A percentile compares a stretch with the other conserved stretches of the same genome.
These are phyloP conservation scores for Auricularia heimuer DNA, from an alignment of 768 basidiomycete genomes.

Conservation along the genomic window DNA sequence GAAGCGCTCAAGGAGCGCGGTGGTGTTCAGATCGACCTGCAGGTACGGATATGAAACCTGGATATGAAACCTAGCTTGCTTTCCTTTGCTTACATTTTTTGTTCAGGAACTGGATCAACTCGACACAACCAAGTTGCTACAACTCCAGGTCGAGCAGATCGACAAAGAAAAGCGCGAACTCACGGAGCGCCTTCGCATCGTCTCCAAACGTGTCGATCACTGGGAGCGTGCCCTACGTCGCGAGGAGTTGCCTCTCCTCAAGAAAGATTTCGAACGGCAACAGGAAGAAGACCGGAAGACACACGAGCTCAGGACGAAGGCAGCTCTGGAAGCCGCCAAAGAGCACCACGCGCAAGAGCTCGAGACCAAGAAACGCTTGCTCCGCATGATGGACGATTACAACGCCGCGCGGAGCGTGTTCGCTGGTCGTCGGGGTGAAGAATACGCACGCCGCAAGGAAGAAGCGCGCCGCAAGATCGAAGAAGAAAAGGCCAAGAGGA, in stretches of 20 bases:
- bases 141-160: conserved; percentile 85
- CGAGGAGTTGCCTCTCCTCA: conserved; percentile 80
- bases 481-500: conserved; percentile 74
- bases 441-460: conserved; percentile 51
- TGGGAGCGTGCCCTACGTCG: conserved; percentile 90
- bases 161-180: conserved; percentile 94
- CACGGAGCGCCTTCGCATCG: conserved; percentile 69
- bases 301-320: conserved; percentile 51
- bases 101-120: conserved; percentile 61
- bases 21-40: conserved; percentile 59
- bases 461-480: conserved; percentile 60
- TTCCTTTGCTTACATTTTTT: conserved; percentile 6
- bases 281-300: conserved; percentile 65
- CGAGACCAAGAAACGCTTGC: conserved; percentile 63
- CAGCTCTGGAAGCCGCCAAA: conserved; percentile 46
- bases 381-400: conserved; percentile 67
- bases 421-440: conserved; percentile 47
- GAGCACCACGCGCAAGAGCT: conserved; percentile 55
- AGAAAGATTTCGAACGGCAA: conserved; percentile 78
- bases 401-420: conserved; percentile 40
- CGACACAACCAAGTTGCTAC: conserved; percentile 79
- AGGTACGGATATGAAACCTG: conserved; percentile 34
- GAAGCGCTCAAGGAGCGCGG: conserved; percentile 74
- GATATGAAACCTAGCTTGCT: neutral
- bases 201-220: conserved; percentile 88